These are phyloP conservation scores for Debaryomycetaceae sp. DNA, from an alignment of 1,139 yeast genomes.

Conservation along the genomic window DNA sequence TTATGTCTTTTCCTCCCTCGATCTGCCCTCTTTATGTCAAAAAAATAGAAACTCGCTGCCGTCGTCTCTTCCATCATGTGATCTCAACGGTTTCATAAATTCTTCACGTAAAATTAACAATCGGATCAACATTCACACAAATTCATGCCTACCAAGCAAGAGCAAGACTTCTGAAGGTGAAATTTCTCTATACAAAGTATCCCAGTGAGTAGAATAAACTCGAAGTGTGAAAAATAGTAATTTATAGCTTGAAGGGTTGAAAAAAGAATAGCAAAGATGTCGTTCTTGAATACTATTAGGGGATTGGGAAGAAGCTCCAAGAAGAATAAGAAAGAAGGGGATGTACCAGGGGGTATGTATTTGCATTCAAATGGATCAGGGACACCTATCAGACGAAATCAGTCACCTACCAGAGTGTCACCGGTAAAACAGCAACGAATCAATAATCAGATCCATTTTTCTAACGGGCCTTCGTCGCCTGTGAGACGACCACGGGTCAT, in stretches of 20 bases:
- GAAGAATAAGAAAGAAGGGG: constrained; percentile 46
- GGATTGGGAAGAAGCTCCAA: constrained; percentile 67
- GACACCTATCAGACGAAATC: constrained; percentile 35
- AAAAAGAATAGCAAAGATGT: constrained; percentile 23
- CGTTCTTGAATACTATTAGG: constrained; percentile 46
- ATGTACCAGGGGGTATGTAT: constrained; percentile 26
- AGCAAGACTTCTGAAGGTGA: too few species aligned
- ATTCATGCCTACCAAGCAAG: too few species aligned
- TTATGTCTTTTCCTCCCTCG: too few species aligned
- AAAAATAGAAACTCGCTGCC: too few species aligned
- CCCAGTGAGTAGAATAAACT: too few species aligned
- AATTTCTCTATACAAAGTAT: too few species aligned
- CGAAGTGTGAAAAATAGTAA: too few species aligned
- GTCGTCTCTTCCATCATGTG: not conserved
- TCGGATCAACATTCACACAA: not conserved
- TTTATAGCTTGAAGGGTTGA: not conserved
- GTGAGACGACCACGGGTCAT: constrained; percentile 26
- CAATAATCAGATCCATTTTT: constrained; percentile 20
- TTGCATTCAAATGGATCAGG: constrained; percentile 32
- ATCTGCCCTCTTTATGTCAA: too few species aligned
- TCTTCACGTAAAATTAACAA: not conserved
- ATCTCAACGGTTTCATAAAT: not conserved
- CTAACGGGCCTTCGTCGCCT: constrained; percentile 27
- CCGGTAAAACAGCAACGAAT: constrained; percentile 30
- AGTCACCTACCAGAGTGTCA: constrained; percentile 30